Conservation (phyloP, 768 basidiomycete genomes). For the Tylopilus vinaceipallidus region DNA sequence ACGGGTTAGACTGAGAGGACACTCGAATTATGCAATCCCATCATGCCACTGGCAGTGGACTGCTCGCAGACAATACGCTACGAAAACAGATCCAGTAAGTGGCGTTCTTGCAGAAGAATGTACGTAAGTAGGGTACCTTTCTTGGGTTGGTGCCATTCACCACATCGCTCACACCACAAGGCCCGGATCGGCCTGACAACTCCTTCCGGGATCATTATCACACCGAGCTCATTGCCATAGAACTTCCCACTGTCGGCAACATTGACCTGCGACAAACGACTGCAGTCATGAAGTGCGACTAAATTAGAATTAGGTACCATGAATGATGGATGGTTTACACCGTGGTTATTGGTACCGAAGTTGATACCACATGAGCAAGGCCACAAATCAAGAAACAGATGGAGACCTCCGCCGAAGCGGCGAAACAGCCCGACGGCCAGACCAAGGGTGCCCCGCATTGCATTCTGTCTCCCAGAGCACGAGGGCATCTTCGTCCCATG, state of each 20-base stretch:
- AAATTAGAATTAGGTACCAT: not conserved
- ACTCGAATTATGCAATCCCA: too few species aligned
- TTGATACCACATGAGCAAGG: not conserved
- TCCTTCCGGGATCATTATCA: not conserved
- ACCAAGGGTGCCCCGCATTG: slow-evolving; percentile 50
- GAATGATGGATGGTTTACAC: too few species aligned
- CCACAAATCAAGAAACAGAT: not conserved
- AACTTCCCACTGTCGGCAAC: not conserved
- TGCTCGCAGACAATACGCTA: too few species aligned
- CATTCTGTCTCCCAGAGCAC: slow-evolving; percentile 51
- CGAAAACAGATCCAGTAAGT: too few species aligned
- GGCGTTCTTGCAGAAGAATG: too few species aligned
- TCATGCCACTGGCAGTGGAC: too few species aligned
- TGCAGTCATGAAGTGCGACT: not conserved
- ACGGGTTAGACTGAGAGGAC: too few species aligned
- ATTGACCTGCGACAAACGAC: not conserved
- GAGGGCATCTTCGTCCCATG: slow-evolving; percentile 62
- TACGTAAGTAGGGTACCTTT: too few species aligned
- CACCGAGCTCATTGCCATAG: not conserved
- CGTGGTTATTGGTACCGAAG: not conserved
- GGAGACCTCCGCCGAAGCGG: not conserved
- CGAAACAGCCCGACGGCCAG: slow-evolving; percentile 33
- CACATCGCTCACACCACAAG: not conserved
- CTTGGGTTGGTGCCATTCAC: too few species aligned
- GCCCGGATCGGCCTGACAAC: too few species aligned